Conservation (phyloP, 768 basidiomycete genomes). For the Neoboletus subvelutipes region DNA sequence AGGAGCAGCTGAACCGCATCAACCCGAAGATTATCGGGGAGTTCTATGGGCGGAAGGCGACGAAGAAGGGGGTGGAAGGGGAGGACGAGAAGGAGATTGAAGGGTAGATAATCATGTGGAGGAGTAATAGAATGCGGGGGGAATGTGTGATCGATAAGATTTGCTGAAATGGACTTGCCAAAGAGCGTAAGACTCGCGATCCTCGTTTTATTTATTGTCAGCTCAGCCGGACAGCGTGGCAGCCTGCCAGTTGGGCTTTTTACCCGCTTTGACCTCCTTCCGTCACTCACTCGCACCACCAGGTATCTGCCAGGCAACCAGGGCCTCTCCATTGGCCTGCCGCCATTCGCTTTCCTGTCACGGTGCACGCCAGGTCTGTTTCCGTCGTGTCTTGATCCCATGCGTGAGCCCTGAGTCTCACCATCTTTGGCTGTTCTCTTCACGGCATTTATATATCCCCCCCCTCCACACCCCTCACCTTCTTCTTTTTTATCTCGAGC, state of each 20-base stretch:
- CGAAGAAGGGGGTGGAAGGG: constrained; percentile 56
- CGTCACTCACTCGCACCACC: constrained; percentile 23
- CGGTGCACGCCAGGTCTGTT: constrained; percentile 17
- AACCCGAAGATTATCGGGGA: constrained; percentile 94
- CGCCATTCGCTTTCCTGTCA: neutral
- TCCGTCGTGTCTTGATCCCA: constrained; percentile 29
- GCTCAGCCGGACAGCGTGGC: constrained; percentile 32
- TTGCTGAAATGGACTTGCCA: constrained; percentile 15
- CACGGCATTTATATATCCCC: constrained; percentile 36
- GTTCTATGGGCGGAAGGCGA: constrained; percentile 85
- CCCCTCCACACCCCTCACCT: constrained; percentile 11
- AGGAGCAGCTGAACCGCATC: constrained; percentile 97
- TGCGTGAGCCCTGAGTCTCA: constrained; percentile 37
- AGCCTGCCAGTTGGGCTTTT: constrained; percentile 27
- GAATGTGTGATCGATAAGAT: constrained; percentile 26
- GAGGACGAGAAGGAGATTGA: constrained; percentile 54
- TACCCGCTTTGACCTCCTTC: constrained; percentile 26
- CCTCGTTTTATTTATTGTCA: constrained; percentile 17
- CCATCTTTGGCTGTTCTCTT: constrained; percentile 17
- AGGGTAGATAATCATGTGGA: constrained; percentile 40
- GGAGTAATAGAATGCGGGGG: too few relatives aligned
- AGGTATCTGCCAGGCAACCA: constrained; percentile 33
- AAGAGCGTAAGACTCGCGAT: constrained; percentile 26
- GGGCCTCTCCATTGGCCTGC: constrained; percentile 12
- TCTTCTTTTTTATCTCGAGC: constrained; percentile 14